Conservation (phyloP, 2,329 filamentous ascomycete genomes). For the Aspergillus sp. region DNA sequence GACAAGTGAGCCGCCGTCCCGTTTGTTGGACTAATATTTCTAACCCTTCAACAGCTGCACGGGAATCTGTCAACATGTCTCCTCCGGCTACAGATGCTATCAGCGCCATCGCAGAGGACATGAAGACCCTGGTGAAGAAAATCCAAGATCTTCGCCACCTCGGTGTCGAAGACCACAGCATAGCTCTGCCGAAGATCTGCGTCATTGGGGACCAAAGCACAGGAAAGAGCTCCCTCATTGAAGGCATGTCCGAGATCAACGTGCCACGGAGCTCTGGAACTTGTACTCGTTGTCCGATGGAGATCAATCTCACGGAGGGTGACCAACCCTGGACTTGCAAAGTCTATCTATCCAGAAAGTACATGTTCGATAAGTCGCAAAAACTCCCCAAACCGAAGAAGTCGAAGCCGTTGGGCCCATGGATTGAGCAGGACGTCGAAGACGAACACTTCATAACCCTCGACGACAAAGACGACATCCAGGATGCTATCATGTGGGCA, state of each 20-base stretch:
- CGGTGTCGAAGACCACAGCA: constrained; percentile 65
- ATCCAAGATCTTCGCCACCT: constrained; percentile 64
- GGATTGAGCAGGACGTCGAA: constrained; percentile 52
- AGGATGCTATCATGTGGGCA: constrained; percentile 67
- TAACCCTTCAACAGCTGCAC: constrained; percentile 1
- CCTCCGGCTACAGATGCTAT: constrained; percentile 18
- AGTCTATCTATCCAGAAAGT: constrained; percentile 65
- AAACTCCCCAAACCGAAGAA: constrained; percentile 47
- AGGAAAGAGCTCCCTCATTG: constrained; percentile 70
- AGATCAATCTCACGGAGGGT: constrained; percentile 67
- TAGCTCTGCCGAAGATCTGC: constrained; percentile 73
- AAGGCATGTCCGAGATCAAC: constrained; percentile 64
- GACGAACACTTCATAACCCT: constrained; percentile 63
- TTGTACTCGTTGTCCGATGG: constrained; percentile 77
- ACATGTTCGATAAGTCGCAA: constrained; percentile 46
- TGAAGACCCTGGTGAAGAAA: constrained; percentile 38
- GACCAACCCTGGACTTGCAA: constrained; percentile 62
- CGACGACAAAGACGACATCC: constrained; percentile 60
- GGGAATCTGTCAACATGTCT: background rate
- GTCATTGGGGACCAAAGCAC: constrained; percentile 82
- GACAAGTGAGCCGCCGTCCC: background rate
- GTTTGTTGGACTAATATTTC: background rate
- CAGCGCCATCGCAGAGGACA: constrained; percentile 28
- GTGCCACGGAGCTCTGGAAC: constrained; percentile 69
- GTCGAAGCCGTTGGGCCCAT: constrained; percentile 61